Base-by-base conservation (phyloP, 1,139 yeast genomes). In the Suhomyces bribrorum region DNA sequence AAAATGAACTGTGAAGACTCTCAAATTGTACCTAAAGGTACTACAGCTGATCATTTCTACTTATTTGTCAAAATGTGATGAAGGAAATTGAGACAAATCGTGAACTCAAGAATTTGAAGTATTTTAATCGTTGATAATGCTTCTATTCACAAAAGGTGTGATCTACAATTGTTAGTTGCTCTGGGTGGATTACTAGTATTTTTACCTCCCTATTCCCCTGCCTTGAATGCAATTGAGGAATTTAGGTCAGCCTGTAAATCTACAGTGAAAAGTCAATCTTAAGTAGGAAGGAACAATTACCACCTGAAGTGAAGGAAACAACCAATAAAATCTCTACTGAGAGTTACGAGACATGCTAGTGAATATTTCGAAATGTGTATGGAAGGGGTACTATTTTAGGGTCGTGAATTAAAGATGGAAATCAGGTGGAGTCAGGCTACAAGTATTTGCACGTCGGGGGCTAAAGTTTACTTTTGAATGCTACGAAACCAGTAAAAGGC, bases 131-230 rank as follows among this genome's bases (percentile, higher is more conserved):
- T 31, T 31, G 32, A 34, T 16, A 36, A 37, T 28, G 40, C 33
- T n/a, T 32, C 34, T 37, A 27, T 36, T 28, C 27, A 37, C 30
- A 32, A 29, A 15, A 37, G 18, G 18, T 30, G 28, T 29, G 14
- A 26, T 11, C 20, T 30, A 8, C n/a, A n/a, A n/a, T n/a, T n/a
- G n/a, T n/a, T n/a, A n/a, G n/a, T n/a, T n/a, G n/a, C n/a, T n/a
- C n/a, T n/a, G n/a, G n/a, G n/a, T n/a, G 22, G 8, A 18, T 7
- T 18, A 18, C 22, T 18, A 18, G n/a, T n/a, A n/a, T 37, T 29
- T n/a, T 29, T 36, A 18, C 40, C 38, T 4, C 41, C 41, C 14
- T 40, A 13, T 18, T 34, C 36, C 12, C 44, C 38, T 3, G 36
- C 30, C 13, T 30, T 28, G n/a, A 34, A 32, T 18, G 37, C 37